Evolutionary conservation across 768 basidiomycete genomes (phyloP), one percentile per base, ranked within the genome.

Genomic region (Russula sp.): DNA sequence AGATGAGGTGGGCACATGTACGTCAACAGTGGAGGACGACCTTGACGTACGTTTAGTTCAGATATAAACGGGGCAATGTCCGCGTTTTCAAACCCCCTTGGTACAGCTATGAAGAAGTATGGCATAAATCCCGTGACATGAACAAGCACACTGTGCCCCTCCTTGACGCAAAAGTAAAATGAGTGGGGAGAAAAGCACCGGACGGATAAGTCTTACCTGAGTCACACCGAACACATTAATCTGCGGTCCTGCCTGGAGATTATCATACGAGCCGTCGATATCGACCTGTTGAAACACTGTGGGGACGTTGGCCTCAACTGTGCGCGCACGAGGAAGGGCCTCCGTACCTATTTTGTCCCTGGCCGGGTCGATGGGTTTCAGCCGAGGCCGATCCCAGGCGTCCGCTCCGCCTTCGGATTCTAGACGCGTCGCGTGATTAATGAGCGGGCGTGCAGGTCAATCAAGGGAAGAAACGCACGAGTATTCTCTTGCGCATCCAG

Each of bases 241-340:
- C 61, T 76, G 75, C 5, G 85, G 76, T 13, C 69, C 75, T 10
- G 80, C 78, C 2, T 76, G 75, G 4, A 72, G 73, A 8, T 71
- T 71, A 36, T 82, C 81, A 5, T 76, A 76, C 14, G 86, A 81
- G 61, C 87, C 82, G 67, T 96, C 93, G 9, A 98, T 81, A 67
- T 98, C 97, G 63, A 96, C 95, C 75, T 98, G 97, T 74, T 99
- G 97, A 71, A 98, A 98, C 20, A 90, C 93, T 95, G 63, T 11
- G 38, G 5, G 28, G 10, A 9, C 28, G 16, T 68, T 26, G 13
- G 9, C 46, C 32, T 11, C n/a, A 22, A 54, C 59, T 13, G 36
- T 7, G 30, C 46, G 30, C 42, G 46, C 20, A 44, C 22, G 40
- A 36, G 13, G 34, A 46, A 24, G 22, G 11, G 16, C 58, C 86